Conservation (phyloP, 1,139 yeast genomes). For the Saccharomycopsis crataegensis region DNA sequence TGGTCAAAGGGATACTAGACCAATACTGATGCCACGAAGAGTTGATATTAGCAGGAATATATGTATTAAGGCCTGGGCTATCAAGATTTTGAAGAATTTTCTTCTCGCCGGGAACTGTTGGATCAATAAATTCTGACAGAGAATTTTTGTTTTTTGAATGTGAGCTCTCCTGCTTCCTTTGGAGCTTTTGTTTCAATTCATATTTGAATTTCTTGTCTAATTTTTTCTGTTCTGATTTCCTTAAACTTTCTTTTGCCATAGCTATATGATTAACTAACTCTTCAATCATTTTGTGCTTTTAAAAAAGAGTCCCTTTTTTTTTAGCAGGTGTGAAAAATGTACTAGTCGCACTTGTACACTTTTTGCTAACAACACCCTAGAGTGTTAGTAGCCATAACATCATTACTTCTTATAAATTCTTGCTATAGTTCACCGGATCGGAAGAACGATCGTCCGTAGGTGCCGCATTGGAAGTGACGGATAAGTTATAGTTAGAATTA, state of each 20-base stretch:
- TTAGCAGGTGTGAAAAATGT: too few species aligned
- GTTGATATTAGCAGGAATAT: slow-evolving; percentile 85
- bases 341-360: too few species aligned
- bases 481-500: too few species aligned
- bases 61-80: slow-evolving; percentile 88
- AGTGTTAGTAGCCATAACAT: too few species aligned
- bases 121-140: slow-evolving; percentile 5
- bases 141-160: background rate
- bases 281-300: too few species aligned
- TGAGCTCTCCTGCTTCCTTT: background rate
- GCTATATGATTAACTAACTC: background rate
- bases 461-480: too few species aligned
- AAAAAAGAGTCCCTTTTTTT: too few species aligned
- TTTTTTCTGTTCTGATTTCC: background rate
- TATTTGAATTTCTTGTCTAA: slow-evolving; percentile 4
- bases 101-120: slow-evolving; percentile 69
- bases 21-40: slow-evolving; percentile 98
- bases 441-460: too few species aligned
- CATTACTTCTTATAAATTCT: too few species aligned
- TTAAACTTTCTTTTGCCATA: slow-evolving; percentile 11
- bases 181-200: slow-evolving; percentile 2
- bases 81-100: slow-evolving; percentile 77
- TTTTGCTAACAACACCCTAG: too few species aligned
- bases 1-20: slow-evolving; percentile 68
- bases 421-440: too few species aligned